Percentiles rank a stretch among this genome's conserved stretches.
Evolutionary conservation across 176 grass and related monocot genomes (phyloP).

Genomic region (Guadua angustifolia): DNA sequence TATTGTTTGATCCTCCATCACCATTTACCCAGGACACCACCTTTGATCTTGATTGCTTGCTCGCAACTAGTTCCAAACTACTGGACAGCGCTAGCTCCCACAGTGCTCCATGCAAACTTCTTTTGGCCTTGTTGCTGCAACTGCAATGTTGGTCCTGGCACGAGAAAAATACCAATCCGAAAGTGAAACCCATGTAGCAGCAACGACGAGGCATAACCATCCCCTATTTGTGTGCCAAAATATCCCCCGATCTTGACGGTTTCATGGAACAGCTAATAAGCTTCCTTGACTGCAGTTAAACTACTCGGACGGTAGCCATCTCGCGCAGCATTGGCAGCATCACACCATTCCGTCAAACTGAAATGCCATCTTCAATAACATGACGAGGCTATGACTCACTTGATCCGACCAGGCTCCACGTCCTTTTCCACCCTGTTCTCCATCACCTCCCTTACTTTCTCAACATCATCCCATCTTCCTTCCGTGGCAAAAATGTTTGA

Average conservation of each 20-base stretch:
- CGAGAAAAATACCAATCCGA: background rate
- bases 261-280: background rate
- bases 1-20: background rate
- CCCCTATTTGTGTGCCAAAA: background rate
- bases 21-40: background rate
- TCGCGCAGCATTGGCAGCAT: conserved; percentile 39
- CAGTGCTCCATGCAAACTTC: background rate
- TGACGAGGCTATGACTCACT: background rate
- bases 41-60: background rate
- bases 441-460: conserved; percentile 65
- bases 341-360: conserved; percentile 22
- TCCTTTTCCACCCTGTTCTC: conserved; percentile 39
- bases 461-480: conserved; percentile 66
- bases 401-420: conserved; percentile 43
- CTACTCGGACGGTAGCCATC: conserved; percentile 30
- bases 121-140: background rate
- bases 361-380: background rate
- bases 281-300: background rate
- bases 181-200: background rate
- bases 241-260: background rate
- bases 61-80: background rate
- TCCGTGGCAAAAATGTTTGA: conserved; percentile 64
- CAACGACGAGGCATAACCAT: background rate
- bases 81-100: background rate
- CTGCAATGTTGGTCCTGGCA: background rate